These are phyloP conservation scores for Calonectria pseudoturangicola DNA, from an alignment of 2,329 filamentous ascomycete genomes.

Conservation along the genomic window DNA sequence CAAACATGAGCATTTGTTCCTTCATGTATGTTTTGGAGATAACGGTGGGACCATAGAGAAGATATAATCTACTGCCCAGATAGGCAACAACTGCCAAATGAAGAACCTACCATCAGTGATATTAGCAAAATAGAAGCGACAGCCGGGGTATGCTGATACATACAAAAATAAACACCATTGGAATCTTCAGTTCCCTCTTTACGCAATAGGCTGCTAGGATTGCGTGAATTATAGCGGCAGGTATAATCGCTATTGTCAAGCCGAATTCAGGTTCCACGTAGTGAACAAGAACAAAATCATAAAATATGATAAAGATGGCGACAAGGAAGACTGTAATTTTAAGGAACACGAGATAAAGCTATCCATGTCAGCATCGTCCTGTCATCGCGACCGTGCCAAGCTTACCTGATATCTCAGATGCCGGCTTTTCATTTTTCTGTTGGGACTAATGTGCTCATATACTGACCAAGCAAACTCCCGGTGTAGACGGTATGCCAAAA, in stretches of 20 bases:
- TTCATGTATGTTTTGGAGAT: not conserved
- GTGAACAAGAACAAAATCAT: conserved; percentile 6
- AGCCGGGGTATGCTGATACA: not conserved
- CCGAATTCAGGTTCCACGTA: not conserved
- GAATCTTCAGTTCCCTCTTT: not conserved
- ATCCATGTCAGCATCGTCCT: not conserved
- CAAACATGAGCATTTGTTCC: conserved; percentile 5
- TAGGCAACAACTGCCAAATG: not conserved
- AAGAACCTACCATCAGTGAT: not conserved
- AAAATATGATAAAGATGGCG: not conserved
- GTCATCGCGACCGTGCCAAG: not conserved
- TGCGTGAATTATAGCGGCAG: not conserved
- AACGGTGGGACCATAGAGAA: not conserved
- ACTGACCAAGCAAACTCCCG: conserved; percentile 19
- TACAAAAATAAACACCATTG: conserved; percentile 3
- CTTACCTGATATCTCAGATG: not conserved
- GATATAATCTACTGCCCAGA: not conserved
- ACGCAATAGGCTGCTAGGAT: not conserved
- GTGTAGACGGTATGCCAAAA: conserved; percentile 9
- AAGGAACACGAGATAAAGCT: conserved; percentile 16
- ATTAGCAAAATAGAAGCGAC: not conserved
- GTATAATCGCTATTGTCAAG: not conserved
- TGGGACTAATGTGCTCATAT: conserved; percentile 2
- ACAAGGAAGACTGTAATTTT: not conserved
- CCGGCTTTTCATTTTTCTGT: conserved; percentile 10